Percentiles rank a stretch among this genome's conserved stretches.
These are phyloP conservation scores for Pestalotiopsis sp. DNA, from an alignment of 2,329 filamentous ascomycete genomes.

Conservation along the genomic window DNA sequence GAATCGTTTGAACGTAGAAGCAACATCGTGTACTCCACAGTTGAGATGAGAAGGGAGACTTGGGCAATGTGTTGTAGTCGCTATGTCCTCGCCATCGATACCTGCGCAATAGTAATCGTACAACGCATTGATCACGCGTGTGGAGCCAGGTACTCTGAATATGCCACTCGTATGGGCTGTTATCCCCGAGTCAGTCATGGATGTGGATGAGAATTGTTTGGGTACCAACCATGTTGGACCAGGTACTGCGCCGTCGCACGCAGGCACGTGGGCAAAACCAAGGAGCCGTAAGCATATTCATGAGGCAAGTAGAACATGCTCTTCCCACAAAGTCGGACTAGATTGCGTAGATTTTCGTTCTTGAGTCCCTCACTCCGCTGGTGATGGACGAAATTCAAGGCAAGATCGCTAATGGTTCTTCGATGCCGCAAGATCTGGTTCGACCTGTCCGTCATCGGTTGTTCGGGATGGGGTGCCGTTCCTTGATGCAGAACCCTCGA, in stretches of 20 bases:
- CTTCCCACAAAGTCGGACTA: conserved; percentile 65
- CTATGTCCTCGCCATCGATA: conserved; percentile 49
- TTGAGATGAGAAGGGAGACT: conserved; percentile 63
- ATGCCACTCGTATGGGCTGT: conserved; percentile 55
- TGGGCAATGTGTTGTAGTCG: conserved; percentile 59
- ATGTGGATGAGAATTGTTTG: background rate
- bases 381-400: conserved; percentile 44
- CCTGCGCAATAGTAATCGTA: conserved; percentile 66
- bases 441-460: conserved; percentile 26
- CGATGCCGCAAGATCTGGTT: conserved; percentile 40
- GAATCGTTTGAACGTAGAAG: conserved; percentile 68
- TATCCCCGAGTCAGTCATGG: conserved; percentile 21
- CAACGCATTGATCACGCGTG: conserved; percentile 55
- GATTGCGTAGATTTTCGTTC: conserved; percentile 54
- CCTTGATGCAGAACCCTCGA: conserved; percentile 36
- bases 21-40: conserved; percentile 64
- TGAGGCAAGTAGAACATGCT: conserved; percentile 61
- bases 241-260: conserved; percentile 68
- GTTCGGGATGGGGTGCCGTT: conserved; percentile 29
- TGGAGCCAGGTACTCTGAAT: conserved; percentile 65
- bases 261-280: conserved; percentile 66
- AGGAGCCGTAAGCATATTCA: conserved; percentile 57
- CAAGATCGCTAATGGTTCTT: conserved; percentile 58
- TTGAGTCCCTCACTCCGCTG: conserved; percentile 47
- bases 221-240: conserved; percentile 56